Percentiles rank a stretch among this genome's conserved stretches.
These are phyloP conservation scores for Penicillium sp. DNA, from an alignment of 2,329 filamentous ascomycete species.

Conservation along the genomic window DNA sequence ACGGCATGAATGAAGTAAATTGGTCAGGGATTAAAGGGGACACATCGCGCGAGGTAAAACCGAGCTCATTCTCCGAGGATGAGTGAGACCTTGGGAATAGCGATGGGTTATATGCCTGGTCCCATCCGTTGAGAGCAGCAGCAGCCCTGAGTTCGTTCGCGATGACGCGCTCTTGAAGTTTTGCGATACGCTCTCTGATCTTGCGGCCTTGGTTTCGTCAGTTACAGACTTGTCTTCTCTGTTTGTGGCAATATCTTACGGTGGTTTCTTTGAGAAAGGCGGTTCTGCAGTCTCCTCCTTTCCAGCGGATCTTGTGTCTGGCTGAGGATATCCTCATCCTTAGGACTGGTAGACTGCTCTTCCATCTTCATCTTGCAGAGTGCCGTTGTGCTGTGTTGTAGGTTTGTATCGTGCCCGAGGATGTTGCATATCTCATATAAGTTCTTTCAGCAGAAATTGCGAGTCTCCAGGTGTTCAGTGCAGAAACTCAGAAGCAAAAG, in stretches of 20 bases:
- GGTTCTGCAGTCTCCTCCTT: conserved; percentile 33
- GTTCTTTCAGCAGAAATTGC: neutral
- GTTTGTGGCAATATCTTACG: conserved; percentile 19
- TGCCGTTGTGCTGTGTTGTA: neutral
- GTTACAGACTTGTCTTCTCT: neutral
- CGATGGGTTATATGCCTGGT: conserved; percentile 21
- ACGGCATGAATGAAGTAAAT: conserved; percentile 4
- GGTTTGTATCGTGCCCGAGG: neutral
- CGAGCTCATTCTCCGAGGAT: conserved; percentile 8
- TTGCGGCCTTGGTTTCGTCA: conserved; percentile 28
- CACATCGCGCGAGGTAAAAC: neutral
- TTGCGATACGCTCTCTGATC: conserved; percentile 37
- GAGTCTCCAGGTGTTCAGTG: neutral
- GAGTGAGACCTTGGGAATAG: conserved; percentile 6
- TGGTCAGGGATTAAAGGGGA: conserved; percentile 6
- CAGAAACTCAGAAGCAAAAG: neutral
- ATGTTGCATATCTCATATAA: neutral
- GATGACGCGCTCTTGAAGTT: conserved; percentile 37
- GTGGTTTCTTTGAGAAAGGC: conserved; percentile 37
- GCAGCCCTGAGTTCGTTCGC: conserved; percentile 35
- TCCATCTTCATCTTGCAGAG: neutral
- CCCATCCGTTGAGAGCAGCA: conserved; percentile 32
- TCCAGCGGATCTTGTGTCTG: conserved; percentile 34
- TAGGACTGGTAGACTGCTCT: conserved; percentile 12
- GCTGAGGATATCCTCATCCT: conserved; percentile 8